These are phyloP conservation scores for Erythrophleum fordii DNA, from an alignment of 306 rosid genomes.

Conservation along the genomic window DNA sequence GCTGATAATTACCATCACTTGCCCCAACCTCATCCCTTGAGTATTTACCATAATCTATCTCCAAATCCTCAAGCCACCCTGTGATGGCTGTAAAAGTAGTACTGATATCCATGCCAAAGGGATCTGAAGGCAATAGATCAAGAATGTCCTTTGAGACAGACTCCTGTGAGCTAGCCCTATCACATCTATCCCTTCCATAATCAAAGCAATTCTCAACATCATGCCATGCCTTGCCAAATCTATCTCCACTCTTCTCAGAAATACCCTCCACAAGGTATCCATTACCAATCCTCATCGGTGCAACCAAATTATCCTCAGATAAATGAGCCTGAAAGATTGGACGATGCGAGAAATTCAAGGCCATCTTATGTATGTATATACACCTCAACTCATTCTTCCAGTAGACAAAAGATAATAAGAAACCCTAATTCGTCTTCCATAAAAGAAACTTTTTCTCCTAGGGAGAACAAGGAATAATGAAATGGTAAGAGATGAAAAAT, in stretches of 20 bases:
- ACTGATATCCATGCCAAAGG: conserved; percentile 73
- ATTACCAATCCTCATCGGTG: conserved; percentile 62
- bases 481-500: not conserved
- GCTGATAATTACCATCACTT: conserved; percentile 49
- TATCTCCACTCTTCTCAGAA: conserved; percentile 60
- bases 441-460: not conserved
- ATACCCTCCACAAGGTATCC: conserved; percentile 65
- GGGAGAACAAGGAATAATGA: not conserved
- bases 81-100: conserved; percentile 69
- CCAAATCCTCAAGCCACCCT: conserved; percentile 83
- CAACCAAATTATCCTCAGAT: conserved; percentile 50
- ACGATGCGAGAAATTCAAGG: conserved; percentile 54
- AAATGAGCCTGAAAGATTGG: conserved; percentile 40
- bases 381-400: conserved; percentile 34
- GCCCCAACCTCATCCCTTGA: conserved; percentile 48
- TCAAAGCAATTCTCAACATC: conserved; percentile 66
- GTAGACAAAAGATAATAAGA: not conserved
- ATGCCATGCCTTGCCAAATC: conserved; percentile 59
- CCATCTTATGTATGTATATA: conserved; percentile 40
- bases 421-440: conserved; percentile 35
- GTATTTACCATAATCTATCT: conserved; percentile 61
- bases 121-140: conserved; percentile 89
- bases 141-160: conserved; percentile 69
- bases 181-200: conserved; percentile 63
- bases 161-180: conserved; percentile 61